Conservation (phyloP, 164 flowering plant species). For the Vitis cinerea region DNA sequence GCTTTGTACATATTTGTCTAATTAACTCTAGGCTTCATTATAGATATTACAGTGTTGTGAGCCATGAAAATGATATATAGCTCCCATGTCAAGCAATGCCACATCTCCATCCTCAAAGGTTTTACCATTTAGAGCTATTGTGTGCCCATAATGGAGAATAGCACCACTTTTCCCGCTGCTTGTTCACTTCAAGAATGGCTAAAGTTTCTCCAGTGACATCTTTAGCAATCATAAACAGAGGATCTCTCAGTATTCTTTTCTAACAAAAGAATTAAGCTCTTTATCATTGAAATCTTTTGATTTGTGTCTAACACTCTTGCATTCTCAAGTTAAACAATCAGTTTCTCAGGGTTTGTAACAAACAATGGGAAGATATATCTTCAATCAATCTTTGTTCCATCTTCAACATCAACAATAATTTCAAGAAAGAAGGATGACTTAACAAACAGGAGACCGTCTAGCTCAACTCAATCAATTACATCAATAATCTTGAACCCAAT, state of each 20-base stretch:
- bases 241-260: constrained; percentile 65
- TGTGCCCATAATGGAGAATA: too few species aligned
- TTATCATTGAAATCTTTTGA: constrained; percentile 83
- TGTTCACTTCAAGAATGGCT: constrained; percentile 78
- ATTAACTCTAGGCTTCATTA: too few species aligned
- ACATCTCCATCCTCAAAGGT: too few species aligned
- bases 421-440: constrained; percentile 98
- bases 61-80: too few species aligned
- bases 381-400: constrained; percentile 95
- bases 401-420: constrained; percentile 96
- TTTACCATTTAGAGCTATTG: too few species aligned
- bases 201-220: constrained; percentile 87
- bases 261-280: constrained; percentile 69
- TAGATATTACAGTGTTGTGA: too few species aligned
- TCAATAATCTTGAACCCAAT: constrained; percentile 95
- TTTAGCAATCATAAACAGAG: constrained; percentile 90
- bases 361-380: constrained; percentile 98
- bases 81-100: too few species aligned
- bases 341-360: constrained; percentile 87
- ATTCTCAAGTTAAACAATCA: constrained; percentile 87
- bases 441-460: constrained; percentile 95
- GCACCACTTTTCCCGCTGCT: constrained; percentile 42
- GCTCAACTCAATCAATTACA: constrained; percentile 96
- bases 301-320: constrained; percentile 87
- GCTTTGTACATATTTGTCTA: too few species aligned